Conservation (phyloP, 768 basidiomycete species). For the Leccinum obscurum region DNA sequence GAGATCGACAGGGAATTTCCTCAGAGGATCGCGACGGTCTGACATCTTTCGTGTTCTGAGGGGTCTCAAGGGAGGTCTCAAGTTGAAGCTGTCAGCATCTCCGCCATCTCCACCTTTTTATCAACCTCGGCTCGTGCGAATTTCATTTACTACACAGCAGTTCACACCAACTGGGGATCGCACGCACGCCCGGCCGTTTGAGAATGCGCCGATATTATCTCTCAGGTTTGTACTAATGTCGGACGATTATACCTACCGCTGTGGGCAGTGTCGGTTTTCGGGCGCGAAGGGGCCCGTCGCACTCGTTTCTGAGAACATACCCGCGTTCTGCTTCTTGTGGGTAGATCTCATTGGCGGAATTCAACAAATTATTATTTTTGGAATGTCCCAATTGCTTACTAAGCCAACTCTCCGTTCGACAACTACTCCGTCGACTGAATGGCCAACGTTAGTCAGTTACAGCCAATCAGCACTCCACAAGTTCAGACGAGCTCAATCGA, state of each 20-base stretch:
- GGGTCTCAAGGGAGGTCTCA: background rate
- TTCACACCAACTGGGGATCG: background rate
- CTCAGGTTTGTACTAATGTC: slow-evolving; percentile 3
- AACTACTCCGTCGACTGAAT: slow-evolving; percentile 6
- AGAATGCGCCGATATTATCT: slow-evolving; percentile 1
- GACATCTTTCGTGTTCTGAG: slow-evolving; percentile 34
- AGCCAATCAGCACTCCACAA: slow-evolving; percentile 22
- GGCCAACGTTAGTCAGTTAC: slow-evolving; percentile 35
- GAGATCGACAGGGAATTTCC: slow-evolving; percentile 76
- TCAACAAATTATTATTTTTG: no score
- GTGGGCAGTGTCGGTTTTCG: no score
- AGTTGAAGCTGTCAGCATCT: background rate
- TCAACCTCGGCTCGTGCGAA: slow-evolving; percentile 28
- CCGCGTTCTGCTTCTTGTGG: no score
- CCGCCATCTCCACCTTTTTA: slow-evolving; percentile 22
- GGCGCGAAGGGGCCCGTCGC: no score
- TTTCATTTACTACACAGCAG: slow-evolving; percentile 6
- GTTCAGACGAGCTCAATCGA: slow-evolving; percentile 27
- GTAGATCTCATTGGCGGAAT: no score
- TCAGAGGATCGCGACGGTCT: slow-evolving; percentile 33
- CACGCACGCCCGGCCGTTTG: background rate
- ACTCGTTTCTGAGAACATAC: no score
- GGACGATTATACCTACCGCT: no score
- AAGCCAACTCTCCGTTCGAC: background rate
- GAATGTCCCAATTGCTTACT: background rate